Conservation (phyloP, 2,329 filamentous ascomycete genomes). For the Hymenoscyphus salicellus region DNA sequence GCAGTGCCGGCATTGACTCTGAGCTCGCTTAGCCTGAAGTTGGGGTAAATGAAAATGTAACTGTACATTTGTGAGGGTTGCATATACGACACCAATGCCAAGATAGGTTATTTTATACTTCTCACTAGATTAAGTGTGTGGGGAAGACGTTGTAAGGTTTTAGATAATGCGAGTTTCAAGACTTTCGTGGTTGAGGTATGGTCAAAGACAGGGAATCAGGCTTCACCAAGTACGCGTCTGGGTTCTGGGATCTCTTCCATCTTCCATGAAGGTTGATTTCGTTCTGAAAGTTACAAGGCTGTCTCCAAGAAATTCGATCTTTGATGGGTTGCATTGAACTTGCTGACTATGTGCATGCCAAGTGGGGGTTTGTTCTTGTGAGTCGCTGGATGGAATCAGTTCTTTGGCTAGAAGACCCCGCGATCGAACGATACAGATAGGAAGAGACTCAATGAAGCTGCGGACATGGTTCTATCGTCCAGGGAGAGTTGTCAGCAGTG, state of each 20-base stretch:
- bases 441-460: background rate
- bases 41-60: conserved; percentile 1
- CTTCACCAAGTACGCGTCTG: background rate
- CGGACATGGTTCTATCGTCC: background rate
- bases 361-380: background rate
- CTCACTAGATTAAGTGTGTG: background rate
- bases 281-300: background rate
- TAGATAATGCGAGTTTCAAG: background rate
- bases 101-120: background rate
- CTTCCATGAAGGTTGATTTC: background rate
- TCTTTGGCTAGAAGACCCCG: background rate
- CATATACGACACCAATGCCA: background rate
- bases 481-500: background rate
- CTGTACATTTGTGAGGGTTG: background rate
- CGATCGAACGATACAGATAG: background rate
- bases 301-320: background rate
- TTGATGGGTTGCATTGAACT: background rate
- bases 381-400: background rate
- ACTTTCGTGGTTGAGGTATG: background rate
- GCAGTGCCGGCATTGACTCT: background rate
- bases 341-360: background rate
- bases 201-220: background rate
- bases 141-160: background rate
- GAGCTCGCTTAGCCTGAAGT: background rate
- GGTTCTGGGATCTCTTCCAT: background rate